Evolutionary conservation across 2,329 filamentous ascomycete species (phyloP).

Genomic region (Emergomyces africanus): DNA sequence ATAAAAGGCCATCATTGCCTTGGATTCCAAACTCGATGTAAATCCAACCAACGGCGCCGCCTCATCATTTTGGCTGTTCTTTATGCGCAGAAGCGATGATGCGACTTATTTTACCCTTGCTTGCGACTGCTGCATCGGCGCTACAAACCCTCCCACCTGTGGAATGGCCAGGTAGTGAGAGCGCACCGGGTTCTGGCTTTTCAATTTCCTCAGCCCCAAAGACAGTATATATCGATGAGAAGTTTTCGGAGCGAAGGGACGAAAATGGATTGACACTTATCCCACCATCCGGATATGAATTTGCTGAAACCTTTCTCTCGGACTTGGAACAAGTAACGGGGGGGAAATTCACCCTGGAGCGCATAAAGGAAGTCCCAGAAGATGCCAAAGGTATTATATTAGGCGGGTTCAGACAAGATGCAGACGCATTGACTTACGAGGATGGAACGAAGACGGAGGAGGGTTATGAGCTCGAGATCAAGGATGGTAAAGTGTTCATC

Average conservation of each 20-base stretch:
- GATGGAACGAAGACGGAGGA: constrained; percentile 37
- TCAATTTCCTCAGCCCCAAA: constrained; percentile 12
- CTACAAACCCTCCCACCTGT: constrained; percentile 30
- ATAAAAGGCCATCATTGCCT: background rate
- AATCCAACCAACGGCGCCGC: background rate
- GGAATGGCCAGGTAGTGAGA: constrained; percentile 11
- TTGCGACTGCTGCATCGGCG: constrained; percentile 15
- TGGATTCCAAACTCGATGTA: background rate
- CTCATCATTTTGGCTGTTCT: background rate
- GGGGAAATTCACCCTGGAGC: constrained; percentile 29
- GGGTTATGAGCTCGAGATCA: constrained; percentile 36
- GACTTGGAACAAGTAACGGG: constrained; percentile 34
- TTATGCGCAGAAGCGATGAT: background rate
- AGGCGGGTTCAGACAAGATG: constrained; percentile 19
- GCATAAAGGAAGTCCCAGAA: constrained; percentile 23
- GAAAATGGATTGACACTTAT: constrained; percentile 38
- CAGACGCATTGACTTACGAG: constrained; percentile 32
- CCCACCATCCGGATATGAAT: constrained; percentile 38
- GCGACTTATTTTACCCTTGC: background rate
- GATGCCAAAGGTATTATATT: constrained; percentile 33
- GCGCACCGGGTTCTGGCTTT: constrained; percentile 12
- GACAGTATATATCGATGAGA: constrained; percentile 31
- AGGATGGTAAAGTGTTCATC: constrained; percentile 29
- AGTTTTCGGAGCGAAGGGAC: constrained; percentile 30
- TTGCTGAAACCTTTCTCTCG: constrained; percentile 34